phyloP scores from a whole-genome alignment of 169 alveolate species.

The Fabrea salina region DNA sequence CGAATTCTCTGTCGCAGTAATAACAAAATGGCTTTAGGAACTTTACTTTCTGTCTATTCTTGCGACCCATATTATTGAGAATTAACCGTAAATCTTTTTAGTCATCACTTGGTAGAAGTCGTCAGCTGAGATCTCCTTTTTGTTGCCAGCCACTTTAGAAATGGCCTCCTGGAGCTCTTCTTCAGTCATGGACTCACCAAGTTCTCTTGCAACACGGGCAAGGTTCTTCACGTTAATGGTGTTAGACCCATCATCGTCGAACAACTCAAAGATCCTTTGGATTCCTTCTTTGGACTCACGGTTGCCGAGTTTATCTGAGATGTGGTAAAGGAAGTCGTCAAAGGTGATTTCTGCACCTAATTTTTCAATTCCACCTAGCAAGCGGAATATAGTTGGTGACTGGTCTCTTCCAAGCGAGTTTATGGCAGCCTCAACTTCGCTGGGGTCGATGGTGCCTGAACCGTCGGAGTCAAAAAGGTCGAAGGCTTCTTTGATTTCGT shows the following conservation, averaged over 20 bases:
- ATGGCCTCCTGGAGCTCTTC: constrained; percentile 98
- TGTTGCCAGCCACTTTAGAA: constrained; percentile 97
- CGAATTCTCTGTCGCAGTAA: constrained; percentile 96
- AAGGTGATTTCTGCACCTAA: not conserved
- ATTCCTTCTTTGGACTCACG: constrained; percentile 98
- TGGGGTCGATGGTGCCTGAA: constrained; percentile 84
- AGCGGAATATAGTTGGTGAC: not conserved
- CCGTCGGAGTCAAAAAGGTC: constrained; percentile 94
- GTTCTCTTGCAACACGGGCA: constrained; percentile 96
- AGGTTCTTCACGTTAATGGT: constrained; percentile 90
- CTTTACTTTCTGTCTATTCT: constrained; percentile 89
- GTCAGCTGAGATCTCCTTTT: constrained; percentile 95
- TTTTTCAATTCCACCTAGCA: not conserved
- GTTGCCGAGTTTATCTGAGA: constrained; percentile 69
- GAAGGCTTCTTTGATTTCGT: constrained; percentile 95
- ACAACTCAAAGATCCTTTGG: constrained; percentile 93
- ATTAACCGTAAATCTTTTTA: constrained; percentile 89
- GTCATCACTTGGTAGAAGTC: constrained; percentile 98
- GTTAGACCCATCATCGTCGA: constrained; percentile 95
- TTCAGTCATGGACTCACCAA: constrained; percentile 97
- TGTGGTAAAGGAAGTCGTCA: not conserved
- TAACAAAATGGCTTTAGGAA: constrained; percentile 96
- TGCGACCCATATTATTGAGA: constrained; percentile 86
- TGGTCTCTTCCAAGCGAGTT: not conserved
- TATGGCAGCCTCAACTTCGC: not conserved